Evolutionary conservation across 2,329 filamentous ascomycete genomes (phyloP).

Genomic region (Colletotrichum spaethianum): DNA sequence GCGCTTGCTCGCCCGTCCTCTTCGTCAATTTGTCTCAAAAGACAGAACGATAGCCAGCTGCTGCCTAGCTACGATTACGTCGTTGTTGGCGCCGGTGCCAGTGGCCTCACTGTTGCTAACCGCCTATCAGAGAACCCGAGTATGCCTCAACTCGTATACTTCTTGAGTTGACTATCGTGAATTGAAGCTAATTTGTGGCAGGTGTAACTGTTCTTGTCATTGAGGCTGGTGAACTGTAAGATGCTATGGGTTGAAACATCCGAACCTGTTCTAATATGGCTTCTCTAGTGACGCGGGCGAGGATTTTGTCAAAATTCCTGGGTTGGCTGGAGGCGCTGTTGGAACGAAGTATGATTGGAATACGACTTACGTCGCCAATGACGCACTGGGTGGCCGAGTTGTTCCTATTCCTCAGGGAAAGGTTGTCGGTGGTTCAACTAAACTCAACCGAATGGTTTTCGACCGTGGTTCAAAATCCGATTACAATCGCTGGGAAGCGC

Average conservation of each 20-base stretch:
- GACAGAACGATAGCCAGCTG: constrained; percentile 10
- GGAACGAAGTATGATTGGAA: constrained; percentile 49
- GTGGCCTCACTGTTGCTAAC: constrained; percentile 53
- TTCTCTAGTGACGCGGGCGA: constrained; percentile 39
- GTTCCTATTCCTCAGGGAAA: constrained; percentile 30
- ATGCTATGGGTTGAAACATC: not conserved
- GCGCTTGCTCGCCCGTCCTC: constrained; percentile 31
- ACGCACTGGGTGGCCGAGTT: constrained; percentile 29
- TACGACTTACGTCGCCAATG: constrained; percentile 38
- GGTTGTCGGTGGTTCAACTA: constrained; percentile 49
- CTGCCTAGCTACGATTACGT: constrained; percentile 50
- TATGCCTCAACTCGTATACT: not conserved
- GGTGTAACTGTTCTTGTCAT: constrained; percentile 48
- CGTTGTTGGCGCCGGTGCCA: constrained; percentile 53
- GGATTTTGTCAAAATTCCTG: constrained; percentile 46
- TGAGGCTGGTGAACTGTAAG: constrained; percentile 45
- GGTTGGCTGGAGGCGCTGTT: constrained; percentile 45
- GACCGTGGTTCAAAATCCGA: constrained; percentile 48
- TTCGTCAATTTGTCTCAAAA: constrained; percentile 18
- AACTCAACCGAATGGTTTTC: constrained; percentile 51
- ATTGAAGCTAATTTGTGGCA: constrained; percentile 9
- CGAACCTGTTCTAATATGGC: not conserved
- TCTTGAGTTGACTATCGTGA: not conserved
- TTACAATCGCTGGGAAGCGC: constrained; percentile 53
- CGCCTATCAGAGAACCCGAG: constrained; percentile 53